These are phyloP conservation scores for Alternaria longipes DNA, from an alignment of 2,329 filamentous ascomycete genomes.

Conservation along the genomic window DNA sequence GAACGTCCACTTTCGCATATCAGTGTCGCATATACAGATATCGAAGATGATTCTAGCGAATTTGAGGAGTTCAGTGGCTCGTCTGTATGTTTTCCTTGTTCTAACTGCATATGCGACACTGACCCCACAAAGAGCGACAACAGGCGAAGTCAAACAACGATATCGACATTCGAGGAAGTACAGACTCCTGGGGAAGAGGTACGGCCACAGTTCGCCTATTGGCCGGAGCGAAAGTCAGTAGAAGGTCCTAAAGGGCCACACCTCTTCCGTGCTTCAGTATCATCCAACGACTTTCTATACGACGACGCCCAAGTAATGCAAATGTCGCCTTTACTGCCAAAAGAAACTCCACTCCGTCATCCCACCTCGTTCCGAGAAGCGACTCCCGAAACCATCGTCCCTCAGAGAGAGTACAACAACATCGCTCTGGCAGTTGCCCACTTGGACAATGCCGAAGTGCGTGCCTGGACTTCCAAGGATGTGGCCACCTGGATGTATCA, in stretches of 20 bases:
- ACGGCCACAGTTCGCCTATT: conserved; percentile 68
- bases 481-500: conserved; percentile 89
- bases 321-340: conserved; percentile 77
- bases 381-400: conserved; percentile 50
- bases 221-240: conserved; percentile 70
- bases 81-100: conserved; percentile 66
- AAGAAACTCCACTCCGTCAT: conserved; percentile 59
- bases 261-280: conserved; percentile 78
- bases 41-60: conserved; percentile 65
- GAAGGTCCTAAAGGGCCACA: conserved; percentile 87
- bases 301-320: conserved; percentile 63
- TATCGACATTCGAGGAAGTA: conserved; percentile 86
- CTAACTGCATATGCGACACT: conserved; percentile 23
- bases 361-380: conserved; percentile 54
- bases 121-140: conserved; percentile 61
- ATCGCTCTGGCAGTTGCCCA: conserved; percentile 63
- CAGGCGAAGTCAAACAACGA: conserved; percentile 80
- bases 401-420: conserved; percentile 58
- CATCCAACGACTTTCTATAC: conserved; percentile 62
- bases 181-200: conserved; percentile 74
- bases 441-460: conserved; percentile 68
- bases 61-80: conserved; percentile 63
- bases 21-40: conserved; percentile 81
- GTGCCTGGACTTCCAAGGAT: conserved; percentile 76
- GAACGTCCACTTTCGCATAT: conserved; percentile 73